Evolutionary conservation across 2,329 filamentous ascomycete genomes (phyloP), one percentile per base, ranked within the genome.

Genomic region (Thielaviopsis cerberus): DNA sequence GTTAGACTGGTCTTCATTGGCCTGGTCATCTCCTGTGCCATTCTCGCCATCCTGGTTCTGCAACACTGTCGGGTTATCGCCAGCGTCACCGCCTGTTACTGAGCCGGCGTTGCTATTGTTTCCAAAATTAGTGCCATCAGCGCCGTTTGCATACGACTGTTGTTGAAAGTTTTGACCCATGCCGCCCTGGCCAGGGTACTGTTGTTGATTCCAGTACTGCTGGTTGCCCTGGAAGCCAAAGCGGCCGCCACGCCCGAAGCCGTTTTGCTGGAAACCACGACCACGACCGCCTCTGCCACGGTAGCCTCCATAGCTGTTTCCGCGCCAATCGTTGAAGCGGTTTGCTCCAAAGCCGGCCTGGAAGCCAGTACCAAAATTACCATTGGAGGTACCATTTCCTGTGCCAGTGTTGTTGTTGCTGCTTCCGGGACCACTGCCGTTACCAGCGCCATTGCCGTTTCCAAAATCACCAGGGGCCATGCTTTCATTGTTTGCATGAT

Each of bases 401-500:
- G 41, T 22, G n/a, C 52, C 22, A 37, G 37, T 24, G 30, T 23
- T 55, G 51, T 58, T 59, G 61, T 73, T 74, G 59, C 75, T 70
- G 64, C 73, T 75, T 61, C 76, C 77, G 58, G 80, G 80, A 65
- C 81, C 79, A 59, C 78, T 70, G 62, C 74, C 75, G 55, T 75
- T 74, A 64, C 73, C 73, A 62, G 70, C 72, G 65, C 76, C 78
- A 64, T 77, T 80, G 60, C 81, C 81, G 63, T 83, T 59, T 55
- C 57, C 84, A 81, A 80, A 88, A 74, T 87, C 84, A 86, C 83
- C 82, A 77, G 78, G 77, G 73, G 81, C 82, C 80, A 86, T 86
- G 77, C 82, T 81, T 78, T 80, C 79, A 80, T 81, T 82, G 86
- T 81, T 88, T 85, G 81, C 79, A 79, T 84, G 75, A 82, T 82